Base-by-base conservation (phyloP, 2,329 filamentous ascomycete species). In the Apiospora malaysiana region DNA sequence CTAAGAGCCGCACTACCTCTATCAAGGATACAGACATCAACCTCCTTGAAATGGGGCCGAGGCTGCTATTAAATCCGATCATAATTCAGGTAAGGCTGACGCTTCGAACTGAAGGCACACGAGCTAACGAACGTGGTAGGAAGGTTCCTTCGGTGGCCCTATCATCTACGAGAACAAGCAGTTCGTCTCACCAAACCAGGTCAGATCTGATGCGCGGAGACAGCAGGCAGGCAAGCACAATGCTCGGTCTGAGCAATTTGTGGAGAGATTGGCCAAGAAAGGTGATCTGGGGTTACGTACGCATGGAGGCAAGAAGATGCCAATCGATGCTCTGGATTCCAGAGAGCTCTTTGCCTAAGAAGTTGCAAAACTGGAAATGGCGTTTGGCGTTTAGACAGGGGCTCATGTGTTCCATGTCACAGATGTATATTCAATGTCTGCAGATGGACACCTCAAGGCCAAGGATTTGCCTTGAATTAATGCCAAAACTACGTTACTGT, bases 81-180 rank as follows among this genome's bases (percentile, higher is more conserved):
- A 91, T 97, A 70, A 97, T 98, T 75, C 90, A 97, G 76, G 49
- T 32, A 32, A 32, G 49, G 27, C 2, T 27, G 14, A 14, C 18
- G 14, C 8, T 18, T 45, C 25, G 18, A 8, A 14, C 14, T 16
- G 4, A 8, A 32, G 23, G 18, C 23, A 9, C 32, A 56, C 14
- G 14, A 27, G 5, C 49, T 56, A 56, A 56, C 49, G 12, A 27
- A 32, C 14, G 18, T 56, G 18, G 8, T 18, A 63, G 32, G 96
- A 99, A 81, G 94, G 94, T 59, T 95, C 93, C 72, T 98, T 99
- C 77, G 95, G 95, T 69, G 96, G 96, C 0, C 95, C 96, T 3
- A 94, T 98, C 74, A 97, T 99, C 79, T 99, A 97, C 84, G 94
- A 98, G 86, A 98, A 98, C 85, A 96, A 94, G 87, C 92, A 97